Percentiles rank a stretch among this genome's conserved stretches.
These are phyloP conservation scores for Rhododendron molle DNA, from an alignment of 148 eudicot genomes.

Conservation along the genomic window DNA sequence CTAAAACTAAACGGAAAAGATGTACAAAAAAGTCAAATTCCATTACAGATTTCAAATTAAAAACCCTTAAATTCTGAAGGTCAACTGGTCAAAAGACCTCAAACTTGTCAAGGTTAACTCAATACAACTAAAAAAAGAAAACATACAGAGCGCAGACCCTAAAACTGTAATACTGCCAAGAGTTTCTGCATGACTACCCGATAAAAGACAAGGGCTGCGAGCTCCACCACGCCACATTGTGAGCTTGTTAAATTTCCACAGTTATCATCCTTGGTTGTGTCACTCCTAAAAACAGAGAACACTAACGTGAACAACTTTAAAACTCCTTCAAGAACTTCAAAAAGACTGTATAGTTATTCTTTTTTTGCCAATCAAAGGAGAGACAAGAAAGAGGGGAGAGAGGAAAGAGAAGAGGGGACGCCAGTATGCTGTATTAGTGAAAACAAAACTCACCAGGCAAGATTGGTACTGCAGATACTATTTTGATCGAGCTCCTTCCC, in stretches of 20 bases:
- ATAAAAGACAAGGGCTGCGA: conserved; percentile 79
- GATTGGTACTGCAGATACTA: conserved; percentile 30
- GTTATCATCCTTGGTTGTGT: conserved; percentile 66
- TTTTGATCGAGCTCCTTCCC: conserved; percentile 84
- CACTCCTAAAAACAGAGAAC: conserved; percentile 43
- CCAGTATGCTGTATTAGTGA: not conserved
- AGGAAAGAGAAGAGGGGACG: not conserved
- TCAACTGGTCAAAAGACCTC: not conserved
- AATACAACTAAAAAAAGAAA: not conserved
- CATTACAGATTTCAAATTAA: not conserved
- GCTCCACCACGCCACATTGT: conserved; percentile 64
- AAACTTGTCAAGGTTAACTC: not conserved
- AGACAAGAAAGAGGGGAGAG: not conserved
- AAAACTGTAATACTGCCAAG: not conserved
- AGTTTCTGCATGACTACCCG: conserved; percentile 46
- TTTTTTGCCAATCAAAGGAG: not conserved
- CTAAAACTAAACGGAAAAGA: not conserved
- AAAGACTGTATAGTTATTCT: not conserved
- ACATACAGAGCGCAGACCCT: not conserved
- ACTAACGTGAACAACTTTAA: not conserved
- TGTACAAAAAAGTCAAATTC: not conserved
- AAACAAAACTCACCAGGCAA: conserved; percentile 43
- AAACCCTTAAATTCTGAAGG: not conserved
- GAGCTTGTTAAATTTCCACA: conserved; percentile 58
- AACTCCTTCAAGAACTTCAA: not conserved